Evolutionary conservation across 352 stramenopile genomes (phyloP).

Genomic region (Globisporangium takayamanum): DNA sequence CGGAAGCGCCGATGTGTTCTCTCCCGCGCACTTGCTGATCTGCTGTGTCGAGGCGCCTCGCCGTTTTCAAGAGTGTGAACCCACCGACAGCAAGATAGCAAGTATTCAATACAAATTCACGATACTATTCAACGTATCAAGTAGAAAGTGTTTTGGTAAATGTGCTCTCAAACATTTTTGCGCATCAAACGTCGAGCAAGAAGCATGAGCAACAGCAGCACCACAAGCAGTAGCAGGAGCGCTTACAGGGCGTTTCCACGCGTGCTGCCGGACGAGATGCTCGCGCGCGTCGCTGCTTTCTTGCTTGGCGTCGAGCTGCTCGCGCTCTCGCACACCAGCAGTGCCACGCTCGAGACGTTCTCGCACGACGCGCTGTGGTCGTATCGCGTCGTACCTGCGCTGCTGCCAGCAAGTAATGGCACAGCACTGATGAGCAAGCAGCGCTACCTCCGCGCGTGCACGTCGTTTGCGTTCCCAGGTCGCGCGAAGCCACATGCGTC

Average conservation of each 20-base stretch:
- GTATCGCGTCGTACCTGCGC: not conserved
- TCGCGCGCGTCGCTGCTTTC: conserved; percentile 1
- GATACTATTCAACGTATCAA: too few species aligned
- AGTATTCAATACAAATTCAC: too few species aligned
- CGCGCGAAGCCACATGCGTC: not conserved
- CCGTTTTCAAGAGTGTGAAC: too few species aligned
- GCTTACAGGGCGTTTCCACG: not conserved
- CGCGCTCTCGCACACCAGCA: conserved; percentile 9
- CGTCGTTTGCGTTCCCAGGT: conserved; percentile 4
- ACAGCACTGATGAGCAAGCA: not conserved
- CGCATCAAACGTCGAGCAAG: too few species aligned
- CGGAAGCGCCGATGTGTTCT: too few species aligned
- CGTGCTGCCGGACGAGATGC: not conserved
- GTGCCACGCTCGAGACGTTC: conserved; percentile 3
- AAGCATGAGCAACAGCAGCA: too few species aligned
- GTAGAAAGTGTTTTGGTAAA: too few species aligned
- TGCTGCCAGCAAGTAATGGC: not conserved
- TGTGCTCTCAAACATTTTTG: too few species aligned
- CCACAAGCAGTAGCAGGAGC: not conserved
- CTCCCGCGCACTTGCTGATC: too few species aligned
- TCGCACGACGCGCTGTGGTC: conserved; percentile 4
- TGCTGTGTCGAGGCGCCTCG: too few species aligned
- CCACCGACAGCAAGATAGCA: too few species aligned
- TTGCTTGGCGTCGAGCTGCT: conserved; percentile 12
- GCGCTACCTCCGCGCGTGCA: conserved; percentile 1